phyloP scores from a whole-genome alignment of 495 filamentous ascomycete species.

The Xylaria telfairii region DNA sequence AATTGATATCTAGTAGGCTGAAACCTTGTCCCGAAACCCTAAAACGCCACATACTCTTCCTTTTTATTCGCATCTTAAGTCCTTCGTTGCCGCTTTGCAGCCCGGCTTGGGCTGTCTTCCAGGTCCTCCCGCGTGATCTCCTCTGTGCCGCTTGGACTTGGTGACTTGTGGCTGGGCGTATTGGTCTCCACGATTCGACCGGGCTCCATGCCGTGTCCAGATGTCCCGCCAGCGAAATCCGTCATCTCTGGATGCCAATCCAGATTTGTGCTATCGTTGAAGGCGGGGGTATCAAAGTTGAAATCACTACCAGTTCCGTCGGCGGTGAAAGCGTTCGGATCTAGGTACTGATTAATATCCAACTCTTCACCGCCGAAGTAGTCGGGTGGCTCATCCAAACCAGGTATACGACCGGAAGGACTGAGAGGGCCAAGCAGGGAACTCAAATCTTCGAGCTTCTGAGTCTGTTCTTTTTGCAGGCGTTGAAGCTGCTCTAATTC shows the following conservation, averaged over 20 bases:
- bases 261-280: slow-evolving; percentile 28
- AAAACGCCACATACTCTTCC: slow-evolving; percentile 15
- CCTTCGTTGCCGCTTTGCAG: slow-evolving; percentile 48
- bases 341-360: slow-evolving; percentile 75
- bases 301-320: slow-evolving; percentile 44
- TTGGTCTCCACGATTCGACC: slow-evolving; percentile 43
- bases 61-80: slow-evolving; percentile 16
- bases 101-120: slow-evolving; percentile 46
- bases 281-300: slow-evolving; percentile 43
- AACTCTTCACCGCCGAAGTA: slow-evolving; percentile 54
- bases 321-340: slow-evolving; percentile 63
- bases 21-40: slow-evolving; percentile 8
- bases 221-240: slow-evolving; percentile 32
- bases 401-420: slow-evolving; percentile 80
- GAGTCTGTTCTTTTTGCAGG: slow-evolving; percentile 74
- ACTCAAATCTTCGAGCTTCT: slow-evolving; percentile 72
- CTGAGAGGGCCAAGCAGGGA: slow-evolving; percentile 76
- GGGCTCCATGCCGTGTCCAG: slow-evolving; percentile 26
- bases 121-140: slow-evolving; percentile 49
- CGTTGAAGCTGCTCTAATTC: slow-evolving; percentile 77
- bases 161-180: slow-evolving; percentile 40
- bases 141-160: slow-evolving; percentile 54
- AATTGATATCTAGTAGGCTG: slow-evolving; percentile 22
- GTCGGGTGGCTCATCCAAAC: slow-evolving; percentile 59
- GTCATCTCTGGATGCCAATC: slow-evolving; percentile 36